A percentile compares a stretch with the other conserved stretches of the same genome.
phyloP scores from a whole-genome alignment of 176 grass and related monocot species.

The Oryza meyeriana region DNA sequence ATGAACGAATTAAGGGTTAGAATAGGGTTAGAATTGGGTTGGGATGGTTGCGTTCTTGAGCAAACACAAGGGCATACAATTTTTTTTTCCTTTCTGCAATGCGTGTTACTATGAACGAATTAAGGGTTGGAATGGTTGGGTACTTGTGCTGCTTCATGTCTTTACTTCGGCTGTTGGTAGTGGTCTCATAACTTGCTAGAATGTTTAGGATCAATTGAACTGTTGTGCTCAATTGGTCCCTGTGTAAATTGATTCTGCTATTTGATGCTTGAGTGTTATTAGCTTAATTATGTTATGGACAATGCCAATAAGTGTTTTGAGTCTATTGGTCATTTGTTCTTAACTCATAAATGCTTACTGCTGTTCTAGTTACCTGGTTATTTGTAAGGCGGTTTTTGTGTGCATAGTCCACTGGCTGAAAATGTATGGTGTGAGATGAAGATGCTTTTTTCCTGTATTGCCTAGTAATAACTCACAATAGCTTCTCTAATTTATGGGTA shows the following conservation, averaged over 20 bases:
- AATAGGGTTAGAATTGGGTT: too few species aligned
- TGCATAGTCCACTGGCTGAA: neutral
- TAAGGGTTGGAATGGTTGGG: too few species aligned
- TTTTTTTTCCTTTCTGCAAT: neutral
- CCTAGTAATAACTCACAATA: neutral
- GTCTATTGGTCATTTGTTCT: neutral
- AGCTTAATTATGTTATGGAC: neutral
- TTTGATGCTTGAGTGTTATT: neutral
- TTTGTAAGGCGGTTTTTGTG: neutral
- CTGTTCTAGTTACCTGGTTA: neutral
- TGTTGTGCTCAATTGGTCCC: neutral
- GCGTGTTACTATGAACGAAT: neutral
- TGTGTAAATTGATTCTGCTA: neutral
- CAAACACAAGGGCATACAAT: too few species aligned
- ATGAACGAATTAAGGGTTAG: too few species aligned
- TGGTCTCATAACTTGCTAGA: neutral
- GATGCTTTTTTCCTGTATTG: neutral
- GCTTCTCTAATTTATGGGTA: neutral
- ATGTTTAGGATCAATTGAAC: too few species aligned
- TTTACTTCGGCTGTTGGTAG: neutral
- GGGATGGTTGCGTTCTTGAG: neutral
- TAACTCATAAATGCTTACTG: neutral
- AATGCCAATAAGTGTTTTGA: neutral
- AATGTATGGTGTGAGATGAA: neutral
- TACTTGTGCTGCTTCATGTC: neutral